Evolutionary conservation across 345 rosid genomes (phyloP), one percentile per base, ranked within the genome.

Genomic region (Arabis hirsuta): DNA sequence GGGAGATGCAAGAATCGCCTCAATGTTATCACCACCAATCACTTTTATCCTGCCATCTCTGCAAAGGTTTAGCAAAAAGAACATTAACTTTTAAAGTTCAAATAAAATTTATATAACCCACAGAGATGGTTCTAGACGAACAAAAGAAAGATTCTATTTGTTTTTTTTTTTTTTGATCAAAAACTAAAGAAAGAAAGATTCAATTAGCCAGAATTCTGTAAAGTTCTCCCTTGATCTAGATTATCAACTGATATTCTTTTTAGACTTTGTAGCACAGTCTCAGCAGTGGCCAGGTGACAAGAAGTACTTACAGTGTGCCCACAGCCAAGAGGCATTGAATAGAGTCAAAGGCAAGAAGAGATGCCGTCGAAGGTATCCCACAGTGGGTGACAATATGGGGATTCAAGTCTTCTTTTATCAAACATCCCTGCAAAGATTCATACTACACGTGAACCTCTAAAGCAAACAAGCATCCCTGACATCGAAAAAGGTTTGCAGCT

Each of bases 41-140:
- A 95, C 93, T 82, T 91, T 91, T 69, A 95, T 90, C 78, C 92
- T 84, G 47, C 96, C 97, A 80, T 95, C 97, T 62, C 97, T 95
- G 68, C 58, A 58, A 67, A 12, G 4, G 52, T 29, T 42, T 19
- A 57, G 41, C 45, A 60, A 65, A 71, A 43, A 67, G 34, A 47
- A 20, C n/a, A 57, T 58, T 65, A 48, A 2, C 12, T 39, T 62
- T 12, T 6, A 39, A 22, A 45, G 22, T 64, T 43, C 2, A 14
- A 41, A 16, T 51, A 29, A 55, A 44, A n/a, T 12, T 38, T 6
- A 9, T 36, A 36, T 2, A 52, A 71, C 48, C 67, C n/a, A 52
- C 20, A 9, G 55, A 50, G 65, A 58, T 68, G 42, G 13, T 16
- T 22, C 55, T 42, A 47, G 7, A 56, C 34, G 13, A 32, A 51